These are phyloP conservation scores for Sophora flavescens DNA, from an alignment of 306 rosid genomes.

Conservation along the genomic window DNA sequence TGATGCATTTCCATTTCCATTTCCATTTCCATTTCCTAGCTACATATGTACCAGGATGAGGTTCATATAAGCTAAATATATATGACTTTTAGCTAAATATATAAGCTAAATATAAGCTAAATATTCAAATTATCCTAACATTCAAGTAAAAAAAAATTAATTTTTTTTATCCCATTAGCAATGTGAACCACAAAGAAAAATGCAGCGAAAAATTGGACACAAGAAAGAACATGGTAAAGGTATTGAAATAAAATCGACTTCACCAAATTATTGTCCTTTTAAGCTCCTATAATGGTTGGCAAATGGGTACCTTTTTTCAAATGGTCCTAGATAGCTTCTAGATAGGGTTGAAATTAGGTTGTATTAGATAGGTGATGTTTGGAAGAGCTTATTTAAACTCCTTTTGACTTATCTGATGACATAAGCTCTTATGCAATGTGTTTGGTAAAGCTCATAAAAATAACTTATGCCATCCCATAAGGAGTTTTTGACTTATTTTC, in stretches of 20 bases:
- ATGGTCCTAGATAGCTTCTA: conserved; percentile 38
- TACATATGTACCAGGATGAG: neutral
- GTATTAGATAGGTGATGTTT: neutral
- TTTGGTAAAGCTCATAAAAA: no score
- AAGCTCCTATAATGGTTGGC: conserved; percentile 46
- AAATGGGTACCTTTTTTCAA: conserved; percentile 27
- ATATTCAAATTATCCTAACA: neutral
- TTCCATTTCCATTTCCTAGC: conserved; percentile 7
- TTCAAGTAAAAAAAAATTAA: neutral
- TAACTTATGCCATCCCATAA: no score
- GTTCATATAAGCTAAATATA: conserved; percentile 26
- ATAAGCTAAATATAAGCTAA: conserved; percentile 1
- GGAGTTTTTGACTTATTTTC: no score
- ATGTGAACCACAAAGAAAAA: conserved; percentile 22
- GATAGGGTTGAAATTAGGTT: conserved; percentile 37
- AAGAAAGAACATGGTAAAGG: neutral
- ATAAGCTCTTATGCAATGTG: no score
- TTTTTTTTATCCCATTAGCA: conserved; percentile 2
- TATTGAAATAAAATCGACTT: conserved; percentile 31
- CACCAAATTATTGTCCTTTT: conserved; percentile 38
- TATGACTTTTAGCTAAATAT: no score
- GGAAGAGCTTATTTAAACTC: no score
- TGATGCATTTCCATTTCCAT: conserved; percentile 12
- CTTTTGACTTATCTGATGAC: no score
- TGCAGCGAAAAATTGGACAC: conserved; percentile 1